phyloP scores from a whole-genome alignment of 2,329 filamentous ascomycete genomes.

The Camptophora hylomeconis region DNA sequence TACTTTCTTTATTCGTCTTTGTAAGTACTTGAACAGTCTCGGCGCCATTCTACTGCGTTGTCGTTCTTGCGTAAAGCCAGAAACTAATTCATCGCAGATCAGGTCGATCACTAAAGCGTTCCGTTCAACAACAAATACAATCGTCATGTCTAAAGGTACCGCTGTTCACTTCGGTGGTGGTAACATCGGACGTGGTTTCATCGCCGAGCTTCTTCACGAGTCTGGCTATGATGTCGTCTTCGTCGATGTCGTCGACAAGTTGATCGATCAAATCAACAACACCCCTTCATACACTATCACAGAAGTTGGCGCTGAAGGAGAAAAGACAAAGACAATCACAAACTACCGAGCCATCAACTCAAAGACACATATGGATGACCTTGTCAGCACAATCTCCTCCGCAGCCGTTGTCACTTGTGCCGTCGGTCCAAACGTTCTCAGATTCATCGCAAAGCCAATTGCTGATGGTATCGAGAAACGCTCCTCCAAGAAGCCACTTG shows the following conservation, averaged over 20 bases:
- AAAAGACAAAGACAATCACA: conserved; percentile 68
- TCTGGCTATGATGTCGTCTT: conserved; percentile 95
- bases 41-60: too few species aligned
- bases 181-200: conserved; percentile 78
- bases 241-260: conserved; percentile 74
- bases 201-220: conserved; percentile 84
- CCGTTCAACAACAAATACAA: too few species aligned
- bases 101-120: too few species aligned
- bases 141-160: too few species aligned
- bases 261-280: conserved; percentile 69
- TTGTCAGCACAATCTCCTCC: conserved; percentile 72
- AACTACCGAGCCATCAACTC: conserved; percentile 98
- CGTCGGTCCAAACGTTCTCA: conserved; percentile 89
- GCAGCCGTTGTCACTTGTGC: conserved; percentile 93
- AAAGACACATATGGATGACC: conserved; percentile 65
- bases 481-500: conserved; percentile 52
- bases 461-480: conserved; percentile 83
- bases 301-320: conserved; percentile 77
- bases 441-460: conserved; percentile 90
- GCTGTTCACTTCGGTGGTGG: conserved; percentile 78
- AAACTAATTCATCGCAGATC: too few species aligned
- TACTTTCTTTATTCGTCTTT: too few species aligned
- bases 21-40: too few species aligned
- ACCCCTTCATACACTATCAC: conserved; percentile 76
- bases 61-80: too few species aligned